Evolutionary conservation across 495 filamentous ascomycete species (phyloP).

Genomic region (Coniosporium apollinis): DNA sequence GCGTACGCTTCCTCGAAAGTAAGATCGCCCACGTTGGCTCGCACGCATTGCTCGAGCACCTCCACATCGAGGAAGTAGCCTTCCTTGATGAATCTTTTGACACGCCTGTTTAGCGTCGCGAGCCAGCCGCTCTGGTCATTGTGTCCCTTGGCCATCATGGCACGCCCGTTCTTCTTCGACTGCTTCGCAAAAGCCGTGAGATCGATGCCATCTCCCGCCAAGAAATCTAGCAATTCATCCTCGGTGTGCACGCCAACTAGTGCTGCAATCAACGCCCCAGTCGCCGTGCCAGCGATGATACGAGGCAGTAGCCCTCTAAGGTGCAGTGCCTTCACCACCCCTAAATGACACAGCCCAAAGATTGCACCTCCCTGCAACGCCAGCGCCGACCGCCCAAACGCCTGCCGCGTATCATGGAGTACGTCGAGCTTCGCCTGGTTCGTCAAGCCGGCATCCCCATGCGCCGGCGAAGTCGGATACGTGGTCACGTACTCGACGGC

Average conservation of each 20-base stretch:
- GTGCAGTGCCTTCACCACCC: conserved; percentile 80
- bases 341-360: conserved; percentile 82
- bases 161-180: conserved; percentile 2
- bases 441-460: conserved; percentile 44
- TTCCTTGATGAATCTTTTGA: conserved; percentile 47
- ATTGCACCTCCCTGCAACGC: conserved; percentile 84
- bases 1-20: conserved; percentile 92
- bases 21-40: conserved; percentile 70
- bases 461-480: conserved; percentile 44
- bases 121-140: too few species aligned
- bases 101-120: conserved; percentile 41
- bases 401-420: conserved; percentile 76
- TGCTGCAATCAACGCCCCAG: conserved; percentile 79
- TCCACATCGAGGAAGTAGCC: conserved; percentile 74
- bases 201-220: conserved; percentile 68
- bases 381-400: conserved; percentile 73
- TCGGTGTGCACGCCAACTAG: conserved; percentile 80
- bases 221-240: conserved; percentile 59
- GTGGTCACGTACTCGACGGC: conserved; percentile 61
- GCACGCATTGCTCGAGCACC: conserved; percentile 71
- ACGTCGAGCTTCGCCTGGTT: conserved; percentile 78
- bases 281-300: conserved; percentile 83
- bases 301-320: conserved; percentile 68
- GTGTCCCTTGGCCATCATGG: too few species aligned
- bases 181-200: conserved; percentile 52